A percentile compares a stretch with the other conserved stretches of the same genome.
phyloP scores from a whole-genome alignment of 2,329 filamentous ascomycete species.

The Aureobasidium vineae region DNA sequence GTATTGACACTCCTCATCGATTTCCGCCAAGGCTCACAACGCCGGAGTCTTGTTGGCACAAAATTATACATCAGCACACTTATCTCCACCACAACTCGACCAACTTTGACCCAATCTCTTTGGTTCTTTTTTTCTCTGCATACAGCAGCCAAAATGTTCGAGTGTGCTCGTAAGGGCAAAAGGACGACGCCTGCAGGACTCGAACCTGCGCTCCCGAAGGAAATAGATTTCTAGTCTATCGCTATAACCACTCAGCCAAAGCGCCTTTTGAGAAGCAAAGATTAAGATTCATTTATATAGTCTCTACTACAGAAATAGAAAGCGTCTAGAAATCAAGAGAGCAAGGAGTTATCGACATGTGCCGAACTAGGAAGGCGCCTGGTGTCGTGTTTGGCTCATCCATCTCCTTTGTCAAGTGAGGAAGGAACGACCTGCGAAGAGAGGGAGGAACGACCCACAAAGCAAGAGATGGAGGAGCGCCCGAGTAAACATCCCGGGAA shows the following conservation, averaged over 20 bases:
- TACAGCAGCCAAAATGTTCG: background rate
- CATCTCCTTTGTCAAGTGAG: too few relatives aligned
- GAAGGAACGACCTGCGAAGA: too few relatives aligned
- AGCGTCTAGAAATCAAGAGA: too few relatives aligned
- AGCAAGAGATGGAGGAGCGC: too few relatives aligned
- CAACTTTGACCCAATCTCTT: background rate
- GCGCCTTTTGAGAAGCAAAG: background rate
- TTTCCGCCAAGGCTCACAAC: background rate
- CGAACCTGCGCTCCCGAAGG: constrained; percentile 21
- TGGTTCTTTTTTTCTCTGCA: background rate
- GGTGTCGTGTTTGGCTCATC: too few relatives aligned
- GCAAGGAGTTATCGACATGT: too few relatives aligned
- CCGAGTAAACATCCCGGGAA: too few relatives aligned
- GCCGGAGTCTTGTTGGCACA: background rate
- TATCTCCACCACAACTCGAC: background rate
- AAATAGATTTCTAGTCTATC: constrained; percentile 25
- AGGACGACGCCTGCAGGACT: constrained; percentile 15
- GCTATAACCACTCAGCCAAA: constrained; percentile 26
- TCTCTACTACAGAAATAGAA: too few relatives aligned
- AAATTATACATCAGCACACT: background rate
- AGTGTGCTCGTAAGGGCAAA: background rate
- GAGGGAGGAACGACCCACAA: too few relatives aligned
- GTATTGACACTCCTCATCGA: background rate
- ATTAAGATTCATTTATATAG: too few relatives aligned
- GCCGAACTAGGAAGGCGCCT: too few relatives aligned